These are phyloP conservation scores for Danielozyma ontarioensis DNA, from an alignment of 805 yeast species.

Conservation along the genomic window DNA sequence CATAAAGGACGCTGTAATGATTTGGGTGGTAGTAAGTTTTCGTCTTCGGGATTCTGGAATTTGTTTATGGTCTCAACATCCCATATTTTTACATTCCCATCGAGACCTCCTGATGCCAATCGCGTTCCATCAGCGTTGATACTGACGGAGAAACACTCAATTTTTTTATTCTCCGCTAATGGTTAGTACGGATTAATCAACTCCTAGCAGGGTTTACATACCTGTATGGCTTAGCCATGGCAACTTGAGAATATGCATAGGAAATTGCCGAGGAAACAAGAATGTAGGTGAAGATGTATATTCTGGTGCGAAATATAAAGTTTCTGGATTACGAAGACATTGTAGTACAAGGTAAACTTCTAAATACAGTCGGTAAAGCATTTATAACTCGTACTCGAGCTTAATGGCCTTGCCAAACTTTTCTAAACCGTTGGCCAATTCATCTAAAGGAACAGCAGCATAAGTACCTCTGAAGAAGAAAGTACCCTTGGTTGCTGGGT, in stretches of 20 bases:
- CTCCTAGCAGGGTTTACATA: constrained; percentile 12
- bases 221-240: constrained; percentile 66
- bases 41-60: constrained; percentile 21
- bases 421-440: constrained; percentile 55
- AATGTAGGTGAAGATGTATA: too few species aligned
- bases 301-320: too few species aligned
- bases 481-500: constrained; percentile 37
- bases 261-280: too few species aligned
- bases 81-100: constrained; percentile 93
- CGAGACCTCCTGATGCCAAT: constrained; percentile 87
- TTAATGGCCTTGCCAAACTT: constrained; percentile 63
- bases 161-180: constrained; percentile 69
- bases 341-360: too few species aligned
- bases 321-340: too few species aligned
- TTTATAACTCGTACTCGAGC: constrained; percentile 45
- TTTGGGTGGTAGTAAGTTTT: constrained; percentile 12
- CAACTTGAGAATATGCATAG: constrained; percentile 61
- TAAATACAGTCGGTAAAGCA: too few species aligned
- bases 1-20: constrained; percentile 58
- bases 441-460: constrained; percentile 75
- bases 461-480: constrained; percentile 83
- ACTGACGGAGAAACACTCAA: constrained; percentile 81
- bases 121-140: constrained; percentile 79
- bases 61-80: constrained; percentile 50
- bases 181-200: constrained; percentile 14